Percentiles rank a stretch among this genome's conserved stretches.
Evolutionary conservation across 1,284 basidiomycete genomes (phyloP).

Genomic region (Trametes polyzona): DNA sequence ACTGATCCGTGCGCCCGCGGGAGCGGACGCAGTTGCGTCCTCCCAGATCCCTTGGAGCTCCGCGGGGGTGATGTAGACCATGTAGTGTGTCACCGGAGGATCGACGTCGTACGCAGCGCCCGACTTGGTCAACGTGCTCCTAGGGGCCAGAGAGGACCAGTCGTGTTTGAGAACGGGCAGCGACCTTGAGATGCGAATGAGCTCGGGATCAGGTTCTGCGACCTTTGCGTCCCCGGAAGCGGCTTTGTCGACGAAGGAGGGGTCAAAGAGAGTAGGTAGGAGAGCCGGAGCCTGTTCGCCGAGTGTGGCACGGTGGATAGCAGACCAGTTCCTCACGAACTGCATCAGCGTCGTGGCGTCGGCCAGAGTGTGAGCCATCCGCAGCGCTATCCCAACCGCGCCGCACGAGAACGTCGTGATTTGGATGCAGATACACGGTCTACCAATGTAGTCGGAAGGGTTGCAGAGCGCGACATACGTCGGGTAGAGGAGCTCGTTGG

Average conservation of each 20-base stretch:
- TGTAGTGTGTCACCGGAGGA: conserved; percentile 35
- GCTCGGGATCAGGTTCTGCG: conserved; percentile 26
- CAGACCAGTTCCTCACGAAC: conserved; percentile 46
- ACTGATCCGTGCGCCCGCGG: conserved; percentile 30
- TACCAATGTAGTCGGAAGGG: conserved; percentile 25
- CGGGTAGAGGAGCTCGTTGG: conserved; percentile 25
- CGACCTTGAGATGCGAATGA: conserved; percentile 31
- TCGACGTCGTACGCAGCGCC: conserved; percentile 30
- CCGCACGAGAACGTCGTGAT: conserved; percentile 39
- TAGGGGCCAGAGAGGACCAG: conserved; percentile 33
- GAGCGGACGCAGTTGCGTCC: conserved; percentile 17
- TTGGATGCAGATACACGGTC: conserved; percentile 39
- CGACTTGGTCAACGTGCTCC: conserved; percentile 8
- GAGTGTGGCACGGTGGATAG: conserved; percentile 30
- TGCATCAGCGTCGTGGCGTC: conserved; percentile 43
- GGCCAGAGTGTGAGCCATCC: conserved; percentile 42
- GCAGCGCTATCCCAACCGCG: conserved; percentile 33
- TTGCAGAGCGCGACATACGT: conserved; percentile 36
- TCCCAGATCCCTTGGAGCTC: conserved; percentile 42
- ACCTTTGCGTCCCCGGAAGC: conserved; percentile 41
- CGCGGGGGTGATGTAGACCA: conserved; percentile 40
- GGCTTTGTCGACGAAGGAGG: conserved; percentile 37
- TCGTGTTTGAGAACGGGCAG: conserved; percentile 44
- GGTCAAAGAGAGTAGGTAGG: conserved; percentile 39
- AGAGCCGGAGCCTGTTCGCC: conserved; percentile 11